Base-by-base conservation (phyloP, 176 grass and related monocot genomes). In the Luzula sylvatica region DNA sequence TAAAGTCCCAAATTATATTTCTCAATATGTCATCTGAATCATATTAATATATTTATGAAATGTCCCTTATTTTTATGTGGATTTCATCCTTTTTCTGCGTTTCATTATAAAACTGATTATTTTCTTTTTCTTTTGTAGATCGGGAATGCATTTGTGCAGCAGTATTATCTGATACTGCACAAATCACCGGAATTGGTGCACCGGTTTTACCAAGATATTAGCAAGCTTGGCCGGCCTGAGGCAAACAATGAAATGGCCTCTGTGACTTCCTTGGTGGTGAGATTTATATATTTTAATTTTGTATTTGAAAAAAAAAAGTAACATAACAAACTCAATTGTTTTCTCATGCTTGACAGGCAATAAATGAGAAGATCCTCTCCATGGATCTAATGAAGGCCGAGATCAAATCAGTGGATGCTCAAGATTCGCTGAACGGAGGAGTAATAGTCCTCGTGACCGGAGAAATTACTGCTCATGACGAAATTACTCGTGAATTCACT, bases 161-260 rank as follows among this genome's bases (percentile, higher is more conserved):
- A 98, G 69, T 98, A 98, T 70, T 98, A 92, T 72, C 83, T 80
- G 67, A 92, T 98, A 56, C 82, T 98, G 24, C 93, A 92, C 78
- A 79, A 86, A 61, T 87, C 93, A 51, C 93, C 93, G 38, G 78
- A 90, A 52, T 69, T 80, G 65, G 82, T 99, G 23, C 65, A 67
- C 82, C 81, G 82, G 64, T 99, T 99, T 65, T 99, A 99, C 78
- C 93, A 99, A 78, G 93, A 99, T 26, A 56, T 60, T 11, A 92
- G 86, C 75, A 83, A 73, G 65, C 79, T 99, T 41, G 93, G 86
- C 23, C 78, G 93, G 26, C 86, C 82, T 38, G 42, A 25, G 25
- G 27, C 46, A 42, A 64, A 66, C 28, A 72, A 72, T 35, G 78
- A 65, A 12, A 87, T 99, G 69, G 77, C 48, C 42, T 74, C 72